phyloP scores from a whole-genome alignment of 495 filamentous ascomycete genomes.

The Penicillium simplicissimum region DNA sequence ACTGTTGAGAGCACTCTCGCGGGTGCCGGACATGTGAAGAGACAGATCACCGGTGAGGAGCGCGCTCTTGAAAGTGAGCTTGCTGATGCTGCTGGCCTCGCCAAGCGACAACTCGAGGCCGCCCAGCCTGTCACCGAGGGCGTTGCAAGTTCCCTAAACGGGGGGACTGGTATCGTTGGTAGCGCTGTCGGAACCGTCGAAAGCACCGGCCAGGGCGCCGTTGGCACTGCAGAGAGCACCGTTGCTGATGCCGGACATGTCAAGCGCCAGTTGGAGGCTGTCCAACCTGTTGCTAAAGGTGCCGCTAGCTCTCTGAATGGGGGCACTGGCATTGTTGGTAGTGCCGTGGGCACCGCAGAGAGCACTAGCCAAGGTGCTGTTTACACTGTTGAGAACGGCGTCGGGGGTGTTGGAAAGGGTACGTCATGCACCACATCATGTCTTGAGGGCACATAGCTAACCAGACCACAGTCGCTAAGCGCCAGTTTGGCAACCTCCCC shows the following conservation, averaged over 20 bases:
- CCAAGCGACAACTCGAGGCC: too few relatives aligned
- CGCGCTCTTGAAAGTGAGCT: too few relatives aligned
- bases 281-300: conserved; percentile 9
- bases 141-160: conserved; percentile 18
- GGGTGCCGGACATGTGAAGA: too few relatives aligned
- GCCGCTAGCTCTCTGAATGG: conserved; percentile 10
- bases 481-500: conserved; percentile 19
- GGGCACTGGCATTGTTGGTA: conserved; percentile 2
- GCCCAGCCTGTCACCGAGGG: conserved; percentile 7
- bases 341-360: conserved; percentile 15
- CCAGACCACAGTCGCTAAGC: conserved; percentile 7
- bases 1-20: conserved; percentile 16
- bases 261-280: conserved; percentile 7
- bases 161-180: conserved; percentile 16
- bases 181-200: conserved; percentile 25
- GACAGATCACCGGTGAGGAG: too few relatives aligned
- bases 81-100: too few relatives aligned
- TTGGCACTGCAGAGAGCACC: conserved; percentile 15
- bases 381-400: conserved; percentile 15
- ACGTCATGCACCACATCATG: neutral
- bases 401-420: conserved; percentile 11
- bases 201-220: conserved; percentile 16
- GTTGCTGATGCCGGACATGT: conserved; percentile 1
- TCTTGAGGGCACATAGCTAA: neutral
- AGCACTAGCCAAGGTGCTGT: conserved; percentile 13